These are phyloP conservation scores for Xylaria scruposa DNA, from an alignment of 495 filamentous ascomycete genomes.

Conservation along the genomic window DNA sequence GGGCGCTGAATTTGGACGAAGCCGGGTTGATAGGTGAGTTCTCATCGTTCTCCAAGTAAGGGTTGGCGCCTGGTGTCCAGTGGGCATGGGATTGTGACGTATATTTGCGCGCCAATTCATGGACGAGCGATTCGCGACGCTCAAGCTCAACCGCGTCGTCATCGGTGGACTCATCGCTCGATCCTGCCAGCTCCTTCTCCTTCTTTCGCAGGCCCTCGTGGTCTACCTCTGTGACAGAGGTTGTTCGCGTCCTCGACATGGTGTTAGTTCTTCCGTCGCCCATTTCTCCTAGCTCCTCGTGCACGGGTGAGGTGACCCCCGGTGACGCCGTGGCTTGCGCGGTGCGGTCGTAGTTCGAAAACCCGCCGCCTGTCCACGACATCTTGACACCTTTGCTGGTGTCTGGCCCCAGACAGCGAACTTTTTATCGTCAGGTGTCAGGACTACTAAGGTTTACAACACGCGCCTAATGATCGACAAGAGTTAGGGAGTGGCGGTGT, in stretches of 20 bases:
- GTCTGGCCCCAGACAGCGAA: conserved; percentile 8
- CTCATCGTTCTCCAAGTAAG: conserved; percentile 45
- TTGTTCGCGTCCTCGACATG: conserved; percentile 38
- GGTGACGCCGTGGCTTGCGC: conserved; percentile 43
- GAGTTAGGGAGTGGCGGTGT: background rate
- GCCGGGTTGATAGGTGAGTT: conserved; percentile 59
- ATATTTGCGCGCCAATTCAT: conserved; percentile 52
- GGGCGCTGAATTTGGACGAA: conserved; percentile 58
- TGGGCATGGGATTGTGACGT: conserved; percentile 51
- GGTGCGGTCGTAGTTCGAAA: conserved; percentile 55
- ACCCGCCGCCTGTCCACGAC: conserved; percentile 52
- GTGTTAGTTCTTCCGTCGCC: background rate
- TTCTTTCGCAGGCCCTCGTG: conserved; percentile 34
- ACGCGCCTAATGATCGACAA: conserved; percentile 6
- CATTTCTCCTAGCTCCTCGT: conserved; percentile 30
- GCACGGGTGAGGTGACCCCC: conserved; percentile 19
- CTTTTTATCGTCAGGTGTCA: background rate
- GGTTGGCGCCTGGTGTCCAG: conserved; percentile 41
- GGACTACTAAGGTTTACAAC: background rate
- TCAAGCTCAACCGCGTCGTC: conserved; percentile 49
- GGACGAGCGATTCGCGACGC: conserved; percentile 52
- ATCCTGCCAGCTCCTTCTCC: conserved; percentile 25
- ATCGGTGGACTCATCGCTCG: conserved; percentile 45
- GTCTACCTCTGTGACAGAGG: conserved; percentile 45
- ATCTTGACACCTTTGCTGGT: conserved; percentile 39